Conservation (phyloP, 495 filamentous ascomycete genomes). For the Penicillium parvum region DNA sequence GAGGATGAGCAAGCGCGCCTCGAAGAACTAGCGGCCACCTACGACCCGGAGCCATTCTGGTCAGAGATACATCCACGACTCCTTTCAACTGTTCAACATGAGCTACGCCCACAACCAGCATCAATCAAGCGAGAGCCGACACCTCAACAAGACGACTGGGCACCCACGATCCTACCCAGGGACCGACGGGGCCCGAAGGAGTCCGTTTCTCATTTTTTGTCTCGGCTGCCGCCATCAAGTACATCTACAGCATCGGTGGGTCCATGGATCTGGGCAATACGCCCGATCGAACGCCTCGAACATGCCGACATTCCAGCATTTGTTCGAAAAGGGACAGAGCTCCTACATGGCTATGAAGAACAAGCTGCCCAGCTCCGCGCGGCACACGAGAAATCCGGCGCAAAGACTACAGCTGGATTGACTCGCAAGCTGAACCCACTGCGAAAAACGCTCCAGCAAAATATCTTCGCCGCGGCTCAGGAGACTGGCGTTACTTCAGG, state of each 20-base stretch:
- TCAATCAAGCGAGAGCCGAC: slow-evolving; percentile 1
- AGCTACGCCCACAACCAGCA: background rate
- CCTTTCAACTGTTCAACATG: slow-evolving; percentile 30
- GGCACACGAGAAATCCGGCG: slow-evolving; percentile 30
- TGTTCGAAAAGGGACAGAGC: slow-evolving; percentile 34
- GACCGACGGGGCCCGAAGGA: slow-evolving; percentile 47
- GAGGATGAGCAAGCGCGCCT: slow-evolving; percentile 40
- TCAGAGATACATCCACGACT: slow-evolving; percentile 24
- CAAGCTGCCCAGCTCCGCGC: slow-evolving; percentile 35
- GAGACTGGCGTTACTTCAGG: slow-evolving; percentile 54
- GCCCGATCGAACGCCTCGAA: slow-evolving; percentile 37
- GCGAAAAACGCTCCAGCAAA: slow-evolving; percentile 44
- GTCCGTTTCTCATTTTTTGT: slow-evolving; percentile 56
- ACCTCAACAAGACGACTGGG: slow-evolving; percentile 12
- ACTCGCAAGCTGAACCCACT: slow-evolving; percentile 48
- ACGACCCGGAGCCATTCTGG: slow-evolving; percentile 49
- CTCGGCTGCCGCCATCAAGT: slow-evolving; percentile 60
- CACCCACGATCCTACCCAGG: slow-evolving; percentile 45
- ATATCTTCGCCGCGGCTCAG: slow-evolving; percentile 54
- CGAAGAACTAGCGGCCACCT: slow-evolving; percentile 31
- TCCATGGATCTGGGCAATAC: slow-evolving; percentile 65
- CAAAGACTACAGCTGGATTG: slow-evolving; percentile 35
- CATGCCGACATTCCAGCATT: slow-evolving; percentile 39
- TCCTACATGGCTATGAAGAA: slow-evolving; percentile 41
- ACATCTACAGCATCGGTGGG: slow-evolving; percentile 35